Evolutionary conservation across 805 yeast genomes (phyloP).

Genomic region (Zygoascus tannicola): DNA sequence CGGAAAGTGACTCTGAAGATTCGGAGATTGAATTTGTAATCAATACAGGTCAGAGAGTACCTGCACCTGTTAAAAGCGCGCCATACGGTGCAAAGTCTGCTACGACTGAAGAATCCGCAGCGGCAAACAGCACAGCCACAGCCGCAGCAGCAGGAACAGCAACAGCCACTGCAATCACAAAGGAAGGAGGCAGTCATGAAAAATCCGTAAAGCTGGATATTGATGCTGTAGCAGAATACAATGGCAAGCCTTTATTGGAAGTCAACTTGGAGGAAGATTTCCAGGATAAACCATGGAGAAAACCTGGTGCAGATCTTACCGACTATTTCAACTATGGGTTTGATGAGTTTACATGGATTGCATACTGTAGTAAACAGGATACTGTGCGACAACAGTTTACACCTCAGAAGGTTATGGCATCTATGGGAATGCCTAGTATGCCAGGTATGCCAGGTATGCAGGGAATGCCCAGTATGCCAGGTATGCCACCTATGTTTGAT

Average conservation of each 20-base stretch:
- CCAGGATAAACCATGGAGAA: constrained; percentile 96
- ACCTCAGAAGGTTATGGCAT: constrained; percentile 60
- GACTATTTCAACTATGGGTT: constrained; percentile 96
- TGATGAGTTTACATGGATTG: constrained; percentile 93
- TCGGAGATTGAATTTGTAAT: constrained; percentile 81
- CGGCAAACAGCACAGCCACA: constrained; percentile 2
- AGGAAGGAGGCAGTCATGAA: constrained; percentile 11
- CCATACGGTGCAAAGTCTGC: too few relatives aligned
- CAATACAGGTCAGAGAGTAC: constrained; percentile 32
- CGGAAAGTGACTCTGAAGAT: constrained; percentile 38
- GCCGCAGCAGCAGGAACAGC: constrained; percentile 18
- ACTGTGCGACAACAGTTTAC: constrained; percentile 68
- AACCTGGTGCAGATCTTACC: constrained; percentile 90
- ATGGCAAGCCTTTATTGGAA: constrained; percentile 77
- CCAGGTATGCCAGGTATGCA: constrained; percentile 9
- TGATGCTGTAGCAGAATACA: constrained; percentile 60
- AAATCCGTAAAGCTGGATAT: constrained; percentile 39
- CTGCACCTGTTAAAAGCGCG: constrained; percentile 21
- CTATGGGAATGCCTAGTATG: too few relatives aligned
- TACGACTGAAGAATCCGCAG: constrained; percentile 9
- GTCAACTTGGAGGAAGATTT: constrained; percentile 69
- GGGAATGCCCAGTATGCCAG: constrained; percentile 15
- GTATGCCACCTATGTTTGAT: constrained; percentile 27
- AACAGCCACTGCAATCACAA: constrained; percentile 12
- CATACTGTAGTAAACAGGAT: constrained; percentile 84